Evolutionary conservation across 2,329 filamentous ascomycete genomes (phyloP), one percentile per base, ranked within the genome.

Genomic region (Stenocarpella maydis): DNA sequence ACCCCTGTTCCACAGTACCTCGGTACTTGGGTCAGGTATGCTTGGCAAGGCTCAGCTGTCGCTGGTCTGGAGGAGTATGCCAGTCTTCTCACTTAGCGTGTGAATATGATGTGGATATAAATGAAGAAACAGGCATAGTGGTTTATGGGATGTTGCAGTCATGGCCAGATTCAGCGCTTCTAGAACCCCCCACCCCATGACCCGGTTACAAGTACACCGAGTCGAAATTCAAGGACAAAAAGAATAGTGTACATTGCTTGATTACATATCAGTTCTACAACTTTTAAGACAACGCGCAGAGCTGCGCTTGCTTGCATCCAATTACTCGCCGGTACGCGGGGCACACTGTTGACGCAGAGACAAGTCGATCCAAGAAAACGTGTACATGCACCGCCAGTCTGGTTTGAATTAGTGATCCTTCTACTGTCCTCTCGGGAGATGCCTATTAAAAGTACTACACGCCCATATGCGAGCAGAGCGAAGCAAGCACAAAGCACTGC

Each of bases 401-500:
- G 58, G 37, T 41, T 67, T 65, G 41, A 31, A 67, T 54, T 49
- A 67, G 41, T 58, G 28, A 58, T n/a, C 45, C 52, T n/a, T 58
- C 52, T 58, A 55, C 54, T 63, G 58, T 24, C 41, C 26, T 49
- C 65, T 67, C 65, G 45, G 68, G 60, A 65, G 67, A 61, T 63
- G 58, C 58, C 52, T 68, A 71, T 71, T 71, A 69, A 65, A 68
- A 65, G 31, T 71, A 65, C 52, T 65, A 68, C 69, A 68, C 63
- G 65, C 50, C 64, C 69, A 68, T 65, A 50, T 61, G 65, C 66
- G 61, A 64, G 26, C 69, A 31, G 21, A 26, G 31, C 53, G 39
- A 41, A 41, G 50, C 50, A 53, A 34, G 12, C 19, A 26, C 34
- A 58, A 58, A 58, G 24, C 54, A 45, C 17, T n/a, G 39, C 24